Percentiles rank a stretch among this genome's conserved stretches.
Evolutionary conservation across 805 yeast genomes (phyloP).

Genomic region (Kluyveromyces lactis): DNA sequence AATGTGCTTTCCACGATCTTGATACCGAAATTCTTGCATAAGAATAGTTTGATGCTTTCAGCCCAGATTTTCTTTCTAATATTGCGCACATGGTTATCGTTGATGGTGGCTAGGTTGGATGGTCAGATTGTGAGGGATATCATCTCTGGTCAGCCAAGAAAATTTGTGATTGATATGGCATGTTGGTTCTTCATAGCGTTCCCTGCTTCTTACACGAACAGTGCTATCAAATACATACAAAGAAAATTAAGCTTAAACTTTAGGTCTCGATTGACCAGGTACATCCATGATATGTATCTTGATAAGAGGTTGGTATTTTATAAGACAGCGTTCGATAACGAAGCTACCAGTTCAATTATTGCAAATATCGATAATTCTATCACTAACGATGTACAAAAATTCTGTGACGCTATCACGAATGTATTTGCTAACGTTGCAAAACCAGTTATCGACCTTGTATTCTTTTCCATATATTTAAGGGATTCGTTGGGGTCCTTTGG

Average conservation of each 20-base stretch:
- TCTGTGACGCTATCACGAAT: constrained; percentile 73
- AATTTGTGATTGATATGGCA: constrained; percentile 66
- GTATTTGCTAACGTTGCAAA: constrained; percentile 85
- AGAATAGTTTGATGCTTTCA: constrained; percentile 54
- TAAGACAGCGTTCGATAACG: constrained; percentile 58
- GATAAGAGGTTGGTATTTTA: constrained; percentile 77
- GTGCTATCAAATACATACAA: constrained; percentile 77
- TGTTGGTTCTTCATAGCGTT: constrained; percentile 88
- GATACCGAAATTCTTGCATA: constrained; percentile 65
- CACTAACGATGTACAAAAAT: constrained; percentile 74
- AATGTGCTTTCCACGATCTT: constrained; percentile 70
- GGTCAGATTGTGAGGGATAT: constrained; percentile 88
- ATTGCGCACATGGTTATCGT: constrained; percentile 78
- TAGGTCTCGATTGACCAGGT: constrained; percentile 74
- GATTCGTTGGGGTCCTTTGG: constrained; percentile 86
- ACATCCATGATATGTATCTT: constrained; percentile 83
- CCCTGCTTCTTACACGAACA: constrained; percentile 88
- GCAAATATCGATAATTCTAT: constrained; percentile 74
- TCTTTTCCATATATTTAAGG: constrained; percentile 75
- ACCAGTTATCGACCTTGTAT: constrained; percentile 78
- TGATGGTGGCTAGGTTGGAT: constrained; percentile 80
- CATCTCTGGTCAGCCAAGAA: constrained; percentile 69
- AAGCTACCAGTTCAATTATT: constrained; percentile 32
- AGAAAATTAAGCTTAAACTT: constrained; percentile 72
- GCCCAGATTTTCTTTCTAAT: constrained; percentile 69